A percentile compares a stretch with the other conserved stretches of the same genome.
These are phyloP conservation scores for Cystobasidiaceae sp. DNA, from an alignment of 1,284 basidiomycete genomes.

Conservation along the genomic window DNA sequence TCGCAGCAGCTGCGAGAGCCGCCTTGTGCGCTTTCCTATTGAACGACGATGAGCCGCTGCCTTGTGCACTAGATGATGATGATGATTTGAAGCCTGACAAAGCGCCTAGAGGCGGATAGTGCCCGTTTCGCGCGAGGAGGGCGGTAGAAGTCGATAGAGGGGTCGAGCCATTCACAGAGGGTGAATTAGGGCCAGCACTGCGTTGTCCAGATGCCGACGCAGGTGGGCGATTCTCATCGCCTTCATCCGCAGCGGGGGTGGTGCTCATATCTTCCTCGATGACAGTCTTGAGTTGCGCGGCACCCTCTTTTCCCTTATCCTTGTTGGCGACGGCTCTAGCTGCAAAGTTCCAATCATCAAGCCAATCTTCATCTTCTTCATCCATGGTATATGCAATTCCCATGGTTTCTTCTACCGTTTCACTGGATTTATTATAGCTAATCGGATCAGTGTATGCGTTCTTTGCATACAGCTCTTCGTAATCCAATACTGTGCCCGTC, in stretches of 20 bases:
- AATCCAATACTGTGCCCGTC: constrained; percentile 64
- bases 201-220: too few relatives aligned
- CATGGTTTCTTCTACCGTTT: constrained; percentile 76
- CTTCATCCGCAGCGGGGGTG: background rate
- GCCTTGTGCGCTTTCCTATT: too few relatives aligned
- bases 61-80: constrained; percentile 36
- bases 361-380: constrained; percentile 91
- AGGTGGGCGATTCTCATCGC: constrained; percentile 13
- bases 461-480: constrained; percentile 61
- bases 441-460: constrained; percentile 68
- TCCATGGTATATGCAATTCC: constrained; percentile 79
- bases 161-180: too few relatives aligned
- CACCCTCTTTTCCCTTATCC: too few relatives aligned
- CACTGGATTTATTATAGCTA: constrained; percentile 76
- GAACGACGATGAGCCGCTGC: constrained; percentile 44
- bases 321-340: too few relatives aligned
- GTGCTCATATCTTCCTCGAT: background rate
- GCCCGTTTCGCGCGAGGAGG: constrained; percentile 14
- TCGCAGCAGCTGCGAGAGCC: too few relatives aligned
- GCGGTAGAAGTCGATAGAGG: background rate
- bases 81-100: constrained; percentile 1
- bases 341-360: constrained; percentile 70
- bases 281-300: too few relatives aligned
- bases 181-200: too few relatives aligned
- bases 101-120: constrained; percentile 16